Percentiles rank a stretch among this genome's conserved stretches.
Conservation (phyloP, 192 early-diverging fungal species). For the Radiomyces spectabilis region DNA sequence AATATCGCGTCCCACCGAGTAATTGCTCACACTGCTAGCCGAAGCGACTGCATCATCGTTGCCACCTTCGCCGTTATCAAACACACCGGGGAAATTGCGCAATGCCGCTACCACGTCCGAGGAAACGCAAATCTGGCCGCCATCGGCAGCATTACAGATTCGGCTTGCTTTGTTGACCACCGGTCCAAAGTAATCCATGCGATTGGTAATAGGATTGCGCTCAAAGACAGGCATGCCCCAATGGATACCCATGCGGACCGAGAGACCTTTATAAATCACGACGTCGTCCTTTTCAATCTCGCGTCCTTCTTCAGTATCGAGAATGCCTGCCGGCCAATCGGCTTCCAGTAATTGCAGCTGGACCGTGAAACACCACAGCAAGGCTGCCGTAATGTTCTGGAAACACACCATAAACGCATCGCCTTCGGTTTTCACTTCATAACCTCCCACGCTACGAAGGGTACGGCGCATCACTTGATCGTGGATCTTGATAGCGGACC, state of each 20-base stretch:
- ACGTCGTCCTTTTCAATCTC: slow-evolving; percentile 59
- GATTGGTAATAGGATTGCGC: slow-evolving; percentile 77
- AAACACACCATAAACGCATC: slow-evolving; percentile 94
- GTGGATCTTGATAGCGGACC: slow-evolving; percentile 80
- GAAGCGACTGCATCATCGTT: background rate
- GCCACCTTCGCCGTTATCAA: background rate
- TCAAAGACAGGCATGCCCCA: slow-evolving; percentile 84
- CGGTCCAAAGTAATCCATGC: slow-evolving; percentile 96
- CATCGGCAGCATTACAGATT: slow-evolving; percentile 78
- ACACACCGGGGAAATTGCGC: slow-evolving; percentile 21
- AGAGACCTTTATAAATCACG: slow-evolving; percentile 76
- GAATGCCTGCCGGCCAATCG: slow-evolving; percentile 84
- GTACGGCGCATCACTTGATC: slow-evolving; percentile 76
- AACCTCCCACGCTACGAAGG: slow-evolving; percentile 76
- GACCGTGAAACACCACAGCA: slow-evolving; percentile 84
- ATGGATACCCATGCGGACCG: slow-evolving; percentile 92
- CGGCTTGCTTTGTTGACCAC: slow-evolving; percentile 87
- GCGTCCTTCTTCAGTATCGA: slow-evolving; percentile 68
- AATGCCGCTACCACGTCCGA: slow-evolving; percentile 56
- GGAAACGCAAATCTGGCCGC: slow-evolving; percentile 83
- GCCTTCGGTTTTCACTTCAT: slow-evolving; percentile 94
- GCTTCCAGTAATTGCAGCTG: slow-evolving; percentile 72
- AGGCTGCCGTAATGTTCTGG: slow-evolving; percentile 66
- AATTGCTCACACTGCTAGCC: background rate
- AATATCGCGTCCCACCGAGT: slow-evolving; percentile 11